Base-by-base conservation (phyloP, 1,284 basidiomycete genomes). In the Rhodotorula sp. region DNA sequence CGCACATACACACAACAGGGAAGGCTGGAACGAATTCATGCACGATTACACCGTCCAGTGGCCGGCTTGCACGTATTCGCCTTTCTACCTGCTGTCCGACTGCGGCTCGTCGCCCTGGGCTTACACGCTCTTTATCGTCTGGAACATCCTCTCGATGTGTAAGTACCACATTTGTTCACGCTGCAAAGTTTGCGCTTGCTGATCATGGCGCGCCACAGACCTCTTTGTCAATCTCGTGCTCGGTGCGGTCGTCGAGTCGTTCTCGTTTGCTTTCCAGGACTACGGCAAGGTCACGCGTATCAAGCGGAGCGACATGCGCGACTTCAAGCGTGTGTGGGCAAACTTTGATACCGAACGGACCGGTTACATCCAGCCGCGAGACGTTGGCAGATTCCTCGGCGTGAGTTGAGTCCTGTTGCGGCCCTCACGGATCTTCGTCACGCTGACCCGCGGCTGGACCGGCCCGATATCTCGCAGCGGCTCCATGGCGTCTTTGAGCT, bases 241-340 rank as follows among this genome's bases (percentile, higher is more conserved):
- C 67, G 71, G 65, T 63, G 69, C 69, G 73, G 91, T 98, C 68
- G 94, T 98, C 78, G 91, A 98, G 81, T 97, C 91, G 79, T 98
- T 99, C 81, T 92, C 93, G 29, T 68, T 71, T 34, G 64, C 58
- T 29, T 68, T 59, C 48, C 97, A 96, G 81, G 92, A 83, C 10
- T 82, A 83, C 14, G 90, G 91, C 29, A 90, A 90, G n/a, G 77
- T 76, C n/a, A 87, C 89, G 43, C 90, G 89, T 0, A 89, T 98
- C 58, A 91, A 90, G 31, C 87, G 96, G 61, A 90, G 93, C 77
- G 90, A 96, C 79, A 93, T 96, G 87, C 88, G 93, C 60, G 84
- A 88, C 1, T 98, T 94, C 87, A 99, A 99, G 84, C 91, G 93
- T 79, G 86, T 91, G 3, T 99, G 96, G 96, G 89, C 91, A 0